Percentiles rank a stretch among this genome's conserved stretches.
phyloP scores from a whole-genome alignment of 208 protist species.

The Naegleria lovaniensis region DNA sequence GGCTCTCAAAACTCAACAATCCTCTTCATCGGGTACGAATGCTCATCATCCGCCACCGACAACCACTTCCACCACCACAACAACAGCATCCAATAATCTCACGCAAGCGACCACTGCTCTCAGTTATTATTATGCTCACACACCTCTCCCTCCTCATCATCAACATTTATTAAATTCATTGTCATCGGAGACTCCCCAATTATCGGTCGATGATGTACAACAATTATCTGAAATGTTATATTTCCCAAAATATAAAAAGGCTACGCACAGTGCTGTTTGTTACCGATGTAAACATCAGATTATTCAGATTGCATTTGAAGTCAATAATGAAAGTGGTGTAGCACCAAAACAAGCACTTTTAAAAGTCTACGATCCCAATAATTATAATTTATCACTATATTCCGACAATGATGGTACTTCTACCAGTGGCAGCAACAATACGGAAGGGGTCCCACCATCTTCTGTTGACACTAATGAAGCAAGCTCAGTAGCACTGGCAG shows the following conservation, averaged over 20 bases:
- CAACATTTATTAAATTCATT: neutral
- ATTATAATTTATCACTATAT: neutral
- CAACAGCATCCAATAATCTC: neutral
- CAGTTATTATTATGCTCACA: neutral
- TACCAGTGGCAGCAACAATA: neutral
- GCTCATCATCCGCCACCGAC: neutral
- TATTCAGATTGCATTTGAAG: neutral
- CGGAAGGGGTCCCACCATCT: neutral
- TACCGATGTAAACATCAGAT: neutral
- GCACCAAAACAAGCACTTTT: neutral
- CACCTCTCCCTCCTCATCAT: neutral
- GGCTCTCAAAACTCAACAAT: neutral
- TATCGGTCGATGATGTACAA: neutral
- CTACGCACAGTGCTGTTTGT: neutral
- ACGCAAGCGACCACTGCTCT: neutral
- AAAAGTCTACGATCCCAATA: neutral
- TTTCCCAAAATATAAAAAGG: neutral
- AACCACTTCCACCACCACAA: neutral
- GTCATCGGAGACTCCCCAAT: neutral
- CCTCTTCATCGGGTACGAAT: neutral
- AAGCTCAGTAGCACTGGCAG: no score
- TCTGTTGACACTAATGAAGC: no score
- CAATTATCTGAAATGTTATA: slow-evolving; percentile 12
- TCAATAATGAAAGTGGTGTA: neutral
- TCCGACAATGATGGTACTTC: neutral